Evolutionary conservation across 2,329 filamentous ascomycete species (phyloP), one percentile per base, ranked within the genome.

Genomic region (Exserohilum rostratum): DNA sequence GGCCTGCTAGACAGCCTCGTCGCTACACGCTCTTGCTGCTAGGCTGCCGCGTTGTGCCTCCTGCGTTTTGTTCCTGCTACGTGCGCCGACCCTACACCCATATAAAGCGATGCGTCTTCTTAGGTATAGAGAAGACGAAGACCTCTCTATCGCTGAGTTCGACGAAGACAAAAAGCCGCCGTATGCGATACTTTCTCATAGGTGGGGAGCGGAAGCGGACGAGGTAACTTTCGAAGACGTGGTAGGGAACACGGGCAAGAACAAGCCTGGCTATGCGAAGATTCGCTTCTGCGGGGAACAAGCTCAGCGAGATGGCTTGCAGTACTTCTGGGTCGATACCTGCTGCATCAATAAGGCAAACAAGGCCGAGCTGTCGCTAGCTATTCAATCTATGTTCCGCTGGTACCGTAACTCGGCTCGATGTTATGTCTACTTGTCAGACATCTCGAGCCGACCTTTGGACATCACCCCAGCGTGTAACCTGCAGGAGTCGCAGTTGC

Each of bases 141-240:
- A 30, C 6, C 45, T 52, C 33, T 34, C 30, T 13, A 54, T 58
- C 18, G 40, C 37, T 18, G 12, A 44, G 6, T 50, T 46, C 17
- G 6, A 42, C 22, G 39, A 40, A 2, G 37, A 31, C 20, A 34
- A 2, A 13, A 58, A 12, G 42, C 54, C 46, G 6, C 25, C 20
- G 3, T 53, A 48, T 30, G 44, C 44, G 68, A 74, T 55, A 67
- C 66, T 25, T 69, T 73, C 70, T 67, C 54, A 69, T 60, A 31
- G 9, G 5, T 73, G 69, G 69, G 46, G 46, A 46, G 53, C 58
- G 3, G 58, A 67, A n/a, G 46, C 25, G 12, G 65, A 67, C 12
- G 69, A 73, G 49, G 57, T 72, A 22, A 61, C 45, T 27, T 69
- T 66, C 46, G 27, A 58, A 40, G 63, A 70, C 42, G 5, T 66